A percentile compares a stretch with the other conserved stretches of the same genome.
These are phyloP conservation scores for Sporisorium sorghi DNA, from an alignment of 1,284 basidiomycete species.

Conservation along the genomic window DNA sequence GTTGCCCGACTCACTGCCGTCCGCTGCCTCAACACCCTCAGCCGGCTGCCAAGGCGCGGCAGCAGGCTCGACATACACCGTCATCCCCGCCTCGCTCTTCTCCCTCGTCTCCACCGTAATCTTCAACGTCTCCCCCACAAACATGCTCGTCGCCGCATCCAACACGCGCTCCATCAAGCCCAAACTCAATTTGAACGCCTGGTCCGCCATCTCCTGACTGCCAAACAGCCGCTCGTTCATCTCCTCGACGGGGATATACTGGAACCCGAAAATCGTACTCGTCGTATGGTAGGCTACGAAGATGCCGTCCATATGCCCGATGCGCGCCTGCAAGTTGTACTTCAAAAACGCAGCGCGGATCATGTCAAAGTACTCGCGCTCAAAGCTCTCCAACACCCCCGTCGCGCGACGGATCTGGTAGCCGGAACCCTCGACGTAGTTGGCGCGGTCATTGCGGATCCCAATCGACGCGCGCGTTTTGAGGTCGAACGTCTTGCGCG, in stretches of 20 bases:
- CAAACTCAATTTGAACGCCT: slow-evolving; percentile 83
- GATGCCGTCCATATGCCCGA: slow-evolving; percentile 97
- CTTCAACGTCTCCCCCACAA: slow-evolving; percentile 72
- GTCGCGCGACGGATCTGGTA: slow-evolving; percentile 65
- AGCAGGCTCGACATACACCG: slow-evolving; percentile 58
- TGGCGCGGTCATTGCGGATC: slow-evolving; percentile 86
- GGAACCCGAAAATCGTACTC: slow-evolving; percentile 88
- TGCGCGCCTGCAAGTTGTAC: slow-evolving; percentile 94
- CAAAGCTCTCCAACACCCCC: slow-evolving; percentile 67
- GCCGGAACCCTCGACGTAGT: slow-evolving; percentile 75
- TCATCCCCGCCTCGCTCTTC: slow-evolving; percentile 36
- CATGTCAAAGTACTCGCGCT: slow-evolving; percentile 75
- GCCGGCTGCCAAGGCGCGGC: neutral
- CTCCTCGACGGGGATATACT: slow-evolving; percentile 87
- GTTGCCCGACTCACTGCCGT: neutral
- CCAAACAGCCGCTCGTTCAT: slow-evolving; percentile 89
- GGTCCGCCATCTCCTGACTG: slow-evolving; percentile 75
- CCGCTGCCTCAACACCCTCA: neutral
- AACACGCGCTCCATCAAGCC: slow-evolving; percentile 79
- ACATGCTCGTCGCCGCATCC: slow-evolving; percentile 75
- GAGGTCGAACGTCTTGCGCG: slow-evolving; percentile 92
- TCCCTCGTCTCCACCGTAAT: slow-evolving; percentile 58
- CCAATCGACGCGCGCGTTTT: slow-evolving; percentile 90
- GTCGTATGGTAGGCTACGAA: slow-evolving; percentile 96
- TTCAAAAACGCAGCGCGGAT: slow-evolving; percentile 93